Evolutionary conservation across 148 eudicot species (phyloP).

Genomic region (Rheum nobile): DNA sequence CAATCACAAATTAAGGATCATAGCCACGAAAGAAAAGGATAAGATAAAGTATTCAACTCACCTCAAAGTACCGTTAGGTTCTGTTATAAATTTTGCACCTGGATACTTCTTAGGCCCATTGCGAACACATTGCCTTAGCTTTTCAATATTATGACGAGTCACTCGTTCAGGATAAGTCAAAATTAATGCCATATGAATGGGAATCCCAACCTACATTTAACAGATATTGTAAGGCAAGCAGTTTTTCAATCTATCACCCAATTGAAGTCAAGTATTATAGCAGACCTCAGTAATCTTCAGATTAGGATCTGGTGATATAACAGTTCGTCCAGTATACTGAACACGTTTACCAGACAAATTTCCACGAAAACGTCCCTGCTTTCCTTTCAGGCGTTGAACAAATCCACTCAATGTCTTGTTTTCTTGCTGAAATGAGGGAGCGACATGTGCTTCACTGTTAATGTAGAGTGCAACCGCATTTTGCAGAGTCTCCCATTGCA

Average conservation of each 20-base stretch:
- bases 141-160: conserved; percentile 82
- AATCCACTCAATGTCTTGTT: conserved; percentile 59
- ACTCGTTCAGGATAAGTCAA: conserved; percentile 87
- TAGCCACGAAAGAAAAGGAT: background rate
- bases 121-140: conserved; percentile 79
- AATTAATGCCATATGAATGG: conserved; percentile 69
- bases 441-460: conserved; percentile 77
- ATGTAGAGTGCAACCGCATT: conserved; percentile 77
- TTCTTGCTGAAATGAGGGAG: background rate
- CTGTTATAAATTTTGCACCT: conserved; percentile 67
- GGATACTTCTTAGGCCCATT: conserved; percentile 89
- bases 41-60: conserved; percentile 19
- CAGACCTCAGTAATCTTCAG: conserved; percentile 89
- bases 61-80: conserved; percentile 56
- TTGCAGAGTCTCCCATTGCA: conserved; percentile 69
- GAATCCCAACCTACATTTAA: conserved; percentile 73
- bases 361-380: conserved; percentile 92
- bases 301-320: conserved; percentile 97
- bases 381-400: conserved; percentile 95
- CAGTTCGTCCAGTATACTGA: conserved; percentile 94
- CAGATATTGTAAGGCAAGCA: background rate
- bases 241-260: background rate
- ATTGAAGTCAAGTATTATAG: background rate
- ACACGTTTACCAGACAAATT: conserved; percentile 98
- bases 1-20: background rate